Percentiles rank a stretch among this genome's conserved stretches.
Evolutionary conservation across 192 early-diverging fungal genomes (phyloP).

Genomic region (Mycoemilia scoparia): DNA sequence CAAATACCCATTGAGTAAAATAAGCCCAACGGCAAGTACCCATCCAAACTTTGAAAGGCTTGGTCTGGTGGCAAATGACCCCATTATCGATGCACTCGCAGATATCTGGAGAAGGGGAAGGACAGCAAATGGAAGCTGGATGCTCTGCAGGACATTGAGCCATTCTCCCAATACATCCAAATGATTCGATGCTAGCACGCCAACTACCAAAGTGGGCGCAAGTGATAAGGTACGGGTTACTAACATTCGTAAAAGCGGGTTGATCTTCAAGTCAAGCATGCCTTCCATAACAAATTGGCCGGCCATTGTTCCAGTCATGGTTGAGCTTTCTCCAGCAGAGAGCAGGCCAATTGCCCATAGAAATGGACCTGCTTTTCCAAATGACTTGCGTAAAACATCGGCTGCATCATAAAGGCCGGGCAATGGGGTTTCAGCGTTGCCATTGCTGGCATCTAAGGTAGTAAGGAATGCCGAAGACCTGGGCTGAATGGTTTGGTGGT

Average conservation of each 20-base stretch:
- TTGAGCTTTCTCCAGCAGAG: conserved; percentile 63
- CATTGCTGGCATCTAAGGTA: too few species aligned
- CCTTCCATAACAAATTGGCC: conserved; percentile 83
- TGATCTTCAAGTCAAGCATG: conserved; percentile 43
- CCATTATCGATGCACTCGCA: conserved; percentile 31
- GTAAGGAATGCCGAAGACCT: too few species aligned
- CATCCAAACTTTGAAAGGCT: conserved; percentile 21
- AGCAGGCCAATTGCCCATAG: conserved; percentile 74
- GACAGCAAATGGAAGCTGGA: conserved; percentile 43
- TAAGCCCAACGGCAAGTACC: conserved; percentile 28
- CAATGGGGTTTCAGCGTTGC: conserved; percentile 12
- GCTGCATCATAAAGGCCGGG: conserved; percentile 48
- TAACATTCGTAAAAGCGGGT: conserved; percentile 41
- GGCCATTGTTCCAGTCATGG: conserved; percentile 79
- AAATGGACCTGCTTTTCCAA: conserved; percentile 40
- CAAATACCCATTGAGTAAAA: conserved; percentile 36
- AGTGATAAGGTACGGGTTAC: conserved; percentile 41
- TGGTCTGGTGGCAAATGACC: conserved; percentile 11
- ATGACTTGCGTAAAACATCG: conserved; percentile 28
- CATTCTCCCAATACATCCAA: conserved; percentile 50
- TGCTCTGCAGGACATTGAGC: conserved; percentile 48
- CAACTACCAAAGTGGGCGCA: conserved; percentile 47
- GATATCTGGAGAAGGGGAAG: conserved; percentile 44
- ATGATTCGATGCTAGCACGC: conserved; percentile 30
- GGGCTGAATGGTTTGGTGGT: conserved; percentile 2